Conservation (phyloP, 352 stramenopile species). For the Pythium diclinum region DNA sequence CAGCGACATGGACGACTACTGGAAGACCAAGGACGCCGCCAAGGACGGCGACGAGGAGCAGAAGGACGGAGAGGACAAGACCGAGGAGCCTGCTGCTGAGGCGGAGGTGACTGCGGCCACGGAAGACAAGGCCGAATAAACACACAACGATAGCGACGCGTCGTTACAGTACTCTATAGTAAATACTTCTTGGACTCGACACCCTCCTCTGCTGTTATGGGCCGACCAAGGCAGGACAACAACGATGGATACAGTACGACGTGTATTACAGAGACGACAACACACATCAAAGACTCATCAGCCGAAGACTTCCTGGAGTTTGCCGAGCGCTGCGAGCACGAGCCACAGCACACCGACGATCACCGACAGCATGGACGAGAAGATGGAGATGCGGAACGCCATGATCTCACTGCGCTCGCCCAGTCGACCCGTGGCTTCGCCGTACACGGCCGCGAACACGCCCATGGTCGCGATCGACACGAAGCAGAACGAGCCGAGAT, state of each 20-base stretch:
- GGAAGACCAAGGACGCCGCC: slow-evolving; percentile 75
- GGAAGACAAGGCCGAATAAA: slow-evolving; percentile 27
- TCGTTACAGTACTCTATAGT: slow-evolving; percentile 14
- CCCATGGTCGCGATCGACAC: slow-evolving; percentile 90
- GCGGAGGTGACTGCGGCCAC: slow-evolving; percentile 12
- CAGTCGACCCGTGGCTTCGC: slow-evolving; percentile 63
- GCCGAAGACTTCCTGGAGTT: slow-evolving; percentile 77
- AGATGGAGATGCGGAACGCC: slow-evolving; percentile 77
- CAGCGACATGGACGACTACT: slow-evolving; percentile 86
- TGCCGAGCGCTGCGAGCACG: slow-evolving; percentile 65
- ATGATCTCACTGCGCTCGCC: slow-evolving; percentile 71
- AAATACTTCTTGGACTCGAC: slow-evolving; percentile 9
- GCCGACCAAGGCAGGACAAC: neutral
- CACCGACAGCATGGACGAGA: slow-evolving; percentile 82
- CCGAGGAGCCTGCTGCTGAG: slow-evolving; percentile 26
- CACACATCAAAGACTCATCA: slow-evolving; percentile 25
- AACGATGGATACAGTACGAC: neutral
- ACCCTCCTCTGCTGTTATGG: neutral
- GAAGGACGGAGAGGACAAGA: slow-evolving; percentile 19
- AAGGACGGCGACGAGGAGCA: slow-evolving; percentile 5
- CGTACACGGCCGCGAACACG: slow-evolving; percentile 82
- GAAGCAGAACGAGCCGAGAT: slow-evolving; percentile 88
- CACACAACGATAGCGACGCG: neutral
- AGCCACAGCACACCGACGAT: slow-evolving; percentile 83
- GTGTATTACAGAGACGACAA: neutral